These are phyloP conservation scores for Magnusiomyces ingens DNA, from an alignment of 1,139 yeast species.

Conservation along the genomic window DNA sequence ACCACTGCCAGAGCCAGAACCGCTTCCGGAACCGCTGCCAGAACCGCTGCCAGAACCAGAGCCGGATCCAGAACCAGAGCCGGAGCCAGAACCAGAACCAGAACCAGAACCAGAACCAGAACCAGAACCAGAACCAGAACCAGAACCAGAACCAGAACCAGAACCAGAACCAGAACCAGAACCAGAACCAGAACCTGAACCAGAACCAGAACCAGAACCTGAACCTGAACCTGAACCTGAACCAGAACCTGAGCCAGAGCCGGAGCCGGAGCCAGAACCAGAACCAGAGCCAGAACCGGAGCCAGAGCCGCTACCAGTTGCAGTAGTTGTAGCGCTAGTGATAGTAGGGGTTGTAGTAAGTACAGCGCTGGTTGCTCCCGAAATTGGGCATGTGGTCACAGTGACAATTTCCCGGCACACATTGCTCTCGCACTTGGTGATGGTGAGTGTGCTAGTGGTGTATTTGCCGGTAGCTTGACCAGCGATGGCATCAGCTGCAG, in stretches of 20 bases:
- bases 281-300: constrained; percentile 1
- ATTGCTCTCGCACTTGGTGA: constrained; percentile 10
- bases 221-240: background rate
- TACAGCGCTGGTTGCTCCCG: background rate
- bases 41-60: background rate
- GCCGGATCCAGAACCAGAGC: constrained; percentile 2
- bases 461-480: constrained; percentile 1
- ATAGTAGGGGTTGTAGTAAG: background rate
- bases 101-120: background rate
- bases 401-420: constrained; percentile 6
- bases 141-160: background rate
- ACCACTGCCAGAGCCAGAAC: constrained; percentile 1
- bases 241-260: background rate
- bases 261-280: background rate
- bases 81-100: constrained; percentile 1
- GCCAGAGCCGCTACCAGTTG: background rate
- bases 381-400: constrained; percentile 13
- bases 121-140: background rate
- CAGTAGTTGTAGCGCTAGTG: background rate
- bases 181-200: background rate
- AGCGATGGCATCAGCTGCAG: constrained; percentile 6
- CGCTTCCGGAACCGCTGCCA: constrained; percentile 1
- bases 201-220: constrained; percentile 2
- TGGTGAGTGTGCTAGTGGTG: constrained; percentile 11
- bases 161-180: constrained; percentile 3